These are phyloP conservation scores for Podospora sp. DNA, from an alignment of 495 filamentous ascomycete genomes.

Conservation along the genomic window DNA sequence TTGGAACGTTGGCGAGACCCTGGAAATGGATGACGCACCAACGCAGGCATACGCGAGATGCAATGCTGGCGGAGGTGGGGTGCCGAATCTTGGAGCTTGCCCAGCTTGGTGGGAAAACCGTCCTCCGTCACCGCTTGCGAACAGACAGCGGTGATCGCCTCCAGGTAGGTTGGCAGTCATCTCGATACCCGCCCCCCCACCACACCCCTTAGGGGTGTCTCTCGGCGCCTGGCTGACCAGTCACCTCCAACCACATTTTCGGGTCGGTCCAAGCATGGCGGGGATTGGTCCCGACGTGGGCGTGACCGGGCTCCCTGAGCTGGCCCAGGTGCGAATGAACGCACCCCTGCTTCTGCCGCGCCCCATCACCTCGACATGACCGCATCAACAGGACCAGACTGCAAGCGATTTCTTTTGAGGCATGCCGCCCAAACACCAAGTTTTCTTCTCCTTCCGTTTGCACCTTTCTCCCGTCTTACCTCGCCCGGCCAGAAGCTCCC, in stretches of 20 bases:
- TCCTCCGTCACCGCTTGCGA: background rate
- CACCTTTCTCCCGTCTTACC: no score
- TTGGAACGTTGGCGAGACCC: background rate
- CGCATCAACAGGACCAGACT: background rate
- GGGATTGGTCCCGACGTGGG: conserved; percentile 14
- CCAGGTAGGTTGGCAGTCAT: background rate
- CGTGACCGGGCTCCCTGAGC: conserved; percentile 5
- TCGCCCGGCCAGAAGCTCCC: background rate
- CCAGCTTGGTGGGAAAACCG: background rate
- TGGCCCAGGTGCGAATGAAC: background rate
- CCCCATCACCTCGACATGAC: conserved; percentile 3
- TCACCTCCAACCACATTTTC: conserved; percentile 31
- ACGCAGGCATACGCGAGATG: background rate
- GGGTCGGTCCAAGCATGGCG: conserved; percentile 14
- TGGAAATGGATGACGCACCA: background rate
- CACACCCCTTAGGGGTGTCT: conserved; percentile 4
- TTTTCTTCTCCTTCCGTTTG: background rate
- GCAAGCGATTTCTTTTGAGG: conserved; percentile 15
- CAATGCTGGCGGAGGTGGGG: background rate
- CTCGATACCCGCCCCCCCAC: conserved; percentile 12
- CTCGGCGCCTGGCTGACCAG: conserved; percentile 30
- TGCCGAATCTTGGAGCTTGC: background rate
- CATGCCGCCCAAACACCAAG: background rate
- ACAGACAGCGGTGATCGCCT: background rate
- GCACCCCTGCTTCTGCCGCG: conserved; percentile 7